These are phyloP conservation scores for Coleophoma cylindrospora DNA, from an alignment of 2,329 filamentous ascomycete species.

Conservation along the genomic window DNA sequence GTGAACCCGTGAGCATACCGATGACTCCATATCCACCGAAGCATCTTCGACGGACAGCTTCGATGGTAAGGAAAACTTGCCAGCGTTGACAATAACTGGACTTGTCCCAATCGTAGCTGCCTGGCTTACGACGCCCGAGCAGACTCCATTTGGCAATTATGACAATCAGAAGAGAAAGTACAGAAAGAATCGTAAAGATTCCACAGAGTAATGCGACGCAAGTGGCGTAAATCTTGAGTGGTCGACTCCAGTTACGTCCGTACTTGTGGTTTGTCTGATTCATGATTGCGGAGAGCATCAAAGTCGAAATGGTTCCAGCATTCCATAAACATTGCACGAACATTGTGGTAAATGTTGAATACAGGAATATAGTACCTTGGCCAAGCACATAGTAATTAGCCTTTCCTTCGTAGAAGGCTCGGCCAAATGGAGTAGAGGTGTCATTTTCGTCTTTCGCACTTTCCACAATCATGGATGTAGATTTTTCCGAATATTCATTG, in stretches of 20 bases:
- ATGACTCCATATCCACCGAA: constrained; percentile 45
- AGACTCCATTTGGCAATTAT: constrained; percentile 46
- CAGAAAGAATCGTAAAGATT: constrained; percentile 36
- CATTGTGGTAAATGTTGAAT: constrained; percentile 41
- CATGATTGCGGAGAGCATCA: constrained; percentile 33
- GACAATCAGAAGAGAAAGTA: constrained; percentile 37
- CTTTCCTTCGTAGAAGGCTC: constrained; percentile 47
- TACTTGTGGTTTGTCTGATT: constrained; percentile 24
- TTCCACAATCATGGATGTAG: background rate
- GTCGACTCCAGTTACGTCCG: constrained; percentile 20
- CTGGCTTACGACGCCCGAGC: constrained; percentile 43
- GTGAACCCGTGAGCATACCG: constrained; percentile 46
- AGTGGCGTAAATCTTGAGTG: constrained; percentile 34
- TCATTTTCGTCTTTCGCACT: background rate
- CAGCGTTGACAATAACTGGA: constrained; percentile 52
- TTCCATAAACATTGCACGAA: constrained; percentile 47
- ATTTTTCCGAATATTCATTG: background rate
- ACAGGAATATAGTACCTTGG: constrained; percentile 41
- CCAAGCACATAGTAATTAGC: constrained; percentile 46
- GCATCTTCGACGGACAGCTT: constrained; percentile 43
- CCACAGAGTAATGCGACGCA: constrained; percentile 34
- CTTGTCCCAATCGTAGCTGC: constrained; percentile 54
- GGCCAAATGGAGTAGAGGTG: constrained; percentile 43
- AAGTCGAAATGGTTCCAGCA: constrained; percentile 38
- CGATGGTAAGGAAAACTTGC: constrained; percentile 48